These are phyloP conservation scores for Globisporangium camurandrum DNA, from an alignment of 352 stramenopile genomes.

Conservation along the genomic window DNA sequence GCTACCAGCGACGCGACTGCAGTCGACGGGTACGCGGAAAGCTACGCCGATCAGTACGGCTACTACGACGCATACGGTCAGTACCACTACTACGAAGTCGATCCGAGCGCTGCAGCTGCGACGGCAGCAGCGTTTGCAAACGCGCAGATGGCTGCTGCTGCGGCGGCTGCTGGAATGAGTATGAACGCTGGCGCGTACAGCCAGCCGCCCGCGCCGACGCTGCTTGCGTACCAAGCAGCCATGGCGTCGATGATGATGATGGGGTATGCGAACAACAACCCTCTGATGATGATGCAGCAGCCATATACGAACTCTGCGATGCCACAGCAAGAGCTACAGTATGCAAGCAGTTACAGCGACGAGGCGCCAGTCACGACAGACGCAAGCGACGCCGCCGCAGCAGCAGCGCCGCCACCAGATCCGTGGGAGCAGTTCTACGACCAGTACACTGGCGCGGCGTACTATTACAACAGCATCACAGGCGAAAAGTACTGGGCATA, in stretches of 20 bases:
- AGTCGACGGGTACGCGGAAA: conserved; percentile 10
- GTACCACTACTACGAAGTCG: conserved; percentile 78
- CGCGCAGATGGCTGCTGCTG: conserved; percentile 15
- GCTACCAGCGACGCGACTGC: conserved; percentile 13
- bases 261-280: conserved; percentile 33
- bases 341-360: conserved; percentile 10
- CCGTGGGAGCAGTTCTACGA: conserved; percentile 85
- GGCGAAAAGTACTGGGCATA: conserved; percentile 80
- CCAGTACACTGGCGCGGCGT: conserved; percentile 75
- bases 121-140: conserved; percentile 7
- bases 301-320: not conserved
- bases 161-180: no score
- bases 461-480: conserved; percentile 88
- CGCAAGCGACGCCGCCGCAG: conserved; percentile 5
- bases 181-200: conserved; percentile 18
- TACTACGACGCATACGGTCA: conserved; percentile 78
- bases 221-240: conserved; percentile 56
- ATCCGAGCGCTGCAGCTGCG: conserved; percentile 2
- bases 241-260: conserved; percentile 60
- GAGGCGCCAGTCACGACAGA: not conserved
- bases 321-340: conserved; percentile 10
- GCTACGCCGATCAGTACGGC: conserved; percentile 66
- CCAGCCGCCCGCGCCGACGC: conserved; percentile 23
- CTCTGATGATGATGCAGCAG: conserved; percentile 9
- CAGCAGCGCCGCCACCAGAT: conserved; percentile 29